These are phyloP conservation scores for Danielia oregonensis DNA, from an alignment of 805 yeast genomes.

Conservation along the genomic window DNA sequence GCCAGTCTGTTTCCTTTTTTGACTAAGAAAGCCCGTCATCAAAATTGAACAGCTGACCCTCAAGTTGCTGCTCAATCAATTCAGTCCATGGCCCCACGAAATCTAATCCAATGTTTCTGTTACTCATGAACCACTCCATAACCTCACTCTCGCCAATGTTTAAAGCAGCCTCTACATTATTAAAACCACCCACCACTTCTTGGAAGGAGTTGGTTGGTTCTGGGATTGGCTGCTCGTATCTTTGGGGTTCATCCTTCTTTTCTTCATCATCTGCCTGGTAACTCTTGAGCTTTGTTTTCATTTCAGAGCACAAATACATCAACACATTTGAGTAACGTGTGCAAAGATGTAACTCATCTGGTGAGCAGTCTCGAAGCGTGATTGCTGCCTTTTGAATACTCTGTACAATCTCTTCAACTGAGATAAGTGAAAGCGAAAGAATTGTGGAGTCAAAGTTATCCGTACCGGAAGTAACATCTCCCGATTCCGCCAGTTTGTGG, in stretches of 20 bases:
- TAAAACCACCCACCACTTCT: neutral
- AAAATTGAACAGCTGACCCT: slow-evolving; percentile 28
- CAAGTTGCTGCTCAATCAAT: slow-evolving; percentile 66
- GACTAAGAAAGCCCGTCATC: slow-evolving; percentile 17
- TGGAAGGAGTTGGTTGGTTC: neutral
- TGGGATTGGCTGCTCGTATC: slow-evolving; percentile 1
- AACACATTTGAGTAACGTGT: slow-evolving; percentile 74
- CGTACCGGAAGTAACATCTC: slow-evolving; percentile 14
- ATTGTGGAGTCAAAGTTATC: slow-evolving; percentile 45
- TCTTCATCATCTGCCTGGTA: neutral
- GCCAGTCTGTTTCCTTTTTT: too few relatives aligned
- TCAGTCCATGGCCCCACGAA: slow-evolving; percentile 75
- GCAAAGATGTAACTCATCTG: slow-evolving; percentile 84
- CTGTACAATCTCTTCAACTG: slow-evolving; percentile 65
- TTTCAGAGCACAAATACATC: slow-evolving; percentile 71
- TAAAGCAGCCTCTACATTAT: slow-evolving; percentile 14
- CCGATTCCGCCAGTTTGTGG: slow-evolving; percentile 26
- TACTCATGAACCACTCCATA: slow-evolving; percentile 42
- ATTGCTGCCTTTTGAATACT: slow-evolving; percentile 70
- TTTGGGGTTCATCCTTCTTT: neutral
- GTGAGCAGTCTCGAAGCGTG: slow-evolving; percentile 75
- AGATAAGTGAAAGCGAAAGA: slow-evolving; percentile 58
- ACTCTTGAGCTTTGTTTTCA: slow-evolving; percentile 47
- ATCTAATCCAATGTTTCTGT: slow-evolving; percentile 38
- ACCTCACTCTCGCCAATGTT: slow-evolving; percentile 36